Evolutionary conservation across 805 yeast genomes (phyloP).

Genomic region (Ogataea neopini): DNA sequence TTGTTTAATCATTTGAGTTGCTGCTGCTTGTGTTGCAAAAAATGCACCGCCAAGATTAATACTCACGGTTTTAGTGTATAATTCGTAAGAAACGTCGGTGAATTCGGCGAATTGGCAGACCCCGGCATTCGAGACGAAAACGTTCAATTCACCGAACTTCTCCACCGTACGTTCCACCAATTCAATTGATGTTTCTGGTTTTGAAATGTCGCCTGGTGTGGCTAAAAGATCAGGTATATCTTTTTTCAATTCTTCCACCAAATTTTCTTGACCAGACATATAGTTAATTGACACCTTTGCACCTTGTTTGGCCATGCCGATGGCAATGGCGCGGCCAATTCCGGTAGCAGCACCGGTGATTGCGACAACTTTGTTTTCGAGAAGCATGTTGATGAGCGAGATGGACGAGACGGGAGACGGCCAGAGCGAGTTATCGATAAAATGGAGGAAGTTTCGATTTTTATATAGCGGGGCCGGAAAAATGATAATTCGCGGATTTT

Average conservation of each 20-base stretch:
- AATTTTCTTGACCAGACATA: constrained; percentile 24
- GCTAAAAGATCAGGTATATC: constrained; percentile 37
- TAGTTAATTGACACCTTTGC: constrained; percentile 43
- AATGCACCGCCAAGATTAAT: constrained; percentile 47
- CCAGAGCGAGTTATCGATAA: neutral
- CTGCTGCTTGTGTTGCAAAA: constrained; percentile 49
- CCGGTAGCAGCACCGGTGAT: constrained; percentile 50
- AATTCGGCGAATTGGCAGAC: constrained; percentile 44
- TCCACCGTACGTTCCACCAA: constrained; percentile 37
- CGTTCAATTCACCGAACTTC: constrained; percentile 41
- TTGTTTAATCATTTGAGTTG: constrained; percentile 44
- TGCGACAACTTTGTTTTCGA: constrained; percentile 39
- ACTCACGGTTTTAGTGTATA: constrained; percentile 36
- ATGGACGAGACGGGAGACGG: no score
- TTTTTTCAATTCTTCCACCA: constrained; percentile 25
- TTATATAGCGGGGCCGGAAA: neutral
- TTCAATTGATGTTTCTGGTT: constrained; percentile 38
- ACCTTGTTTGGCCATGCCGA: constrained; percentile 43
- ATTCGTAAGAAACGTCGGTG: constrained; percentile 41
- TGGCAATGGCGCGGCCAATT: constrained; percentile 46
- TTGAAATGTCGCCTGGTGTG: constrained; percentile 46
- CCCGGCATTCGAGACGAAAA: constrained; percentile 49
- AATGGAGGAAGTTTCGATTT: neutral
- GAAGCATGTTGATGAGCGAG: constrained; percentile 13
- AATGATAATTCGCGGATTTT: neutral